phyloP scores from a whole-genome alignment of 148 eudicot genomes.

The Selenicereus undatus region DNA sequence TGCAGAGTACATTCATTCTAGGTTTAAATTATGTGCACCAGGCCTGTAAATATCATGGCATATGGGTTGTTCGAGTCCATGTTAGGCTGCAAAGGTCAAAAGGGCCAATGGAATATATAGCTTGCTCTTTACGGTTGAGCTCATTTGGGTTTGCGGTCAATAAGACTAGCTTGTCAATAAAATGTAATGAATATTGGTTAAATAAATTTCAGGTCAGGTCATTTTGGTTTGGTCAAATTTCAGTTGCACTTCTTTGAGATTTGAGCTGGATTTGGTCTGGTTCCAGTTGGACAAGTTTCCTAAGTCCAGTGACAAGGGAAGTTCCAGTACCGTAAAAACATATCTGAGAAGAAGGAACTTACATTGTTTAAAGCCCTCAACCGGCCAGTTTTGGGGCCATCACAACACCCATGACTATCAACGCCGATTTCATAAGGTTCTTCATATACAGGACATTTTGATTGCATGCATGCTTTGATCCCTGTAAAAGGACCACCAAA shows the following conservation, averaged over 20 bases:
- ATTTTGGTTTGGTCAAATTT: too few relatives aligned
- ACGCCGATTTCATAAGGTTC: conserved; percentile 64
- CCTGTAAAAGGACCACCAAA: conserved; percentile 39
- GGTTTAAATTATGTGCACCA: too few relatives aligned
- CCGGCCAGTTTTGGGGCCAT: conserved; percentile 80
- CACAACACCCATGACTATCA: conserved; percentile 69
- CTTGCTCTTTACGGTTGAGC: not conserved
- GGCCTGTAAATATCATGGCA: too few relatives aligned
- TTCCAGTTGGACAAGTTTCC: too few relatives aligned
- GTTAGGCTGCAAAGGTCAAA: not conserved
- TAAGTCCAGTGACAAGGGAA: too few relatives aligned
- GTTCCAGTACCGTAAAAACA: too few relatives aligned
- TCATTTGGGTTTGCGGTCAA: not conserved
- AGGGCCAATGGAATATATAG: not conserved
- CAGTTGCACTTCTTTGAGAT: too few relatives aligned
- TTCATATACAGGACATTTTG: conserved; percentile 54
- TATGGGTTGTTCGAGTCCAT: not conserved
- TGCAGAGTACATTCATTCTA: too few relatives aligned
- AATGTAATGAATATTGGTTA: not conserved
- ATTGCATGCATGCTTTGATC: conserved; percentile 66
- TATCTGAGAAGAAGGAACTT: conserved; percentile 21
- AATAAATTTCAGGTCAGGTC: not conserved
- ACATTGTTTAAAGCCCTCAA: conserved; percentile 50
- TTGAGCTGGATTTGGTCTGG: too few relatives aligned
- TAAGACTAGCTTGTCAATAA: not conserved